phyloP scores from a whole-genome alignment of 2,329 filamentous ascomycete genomes.

The Neonectria sp. region DNA sequence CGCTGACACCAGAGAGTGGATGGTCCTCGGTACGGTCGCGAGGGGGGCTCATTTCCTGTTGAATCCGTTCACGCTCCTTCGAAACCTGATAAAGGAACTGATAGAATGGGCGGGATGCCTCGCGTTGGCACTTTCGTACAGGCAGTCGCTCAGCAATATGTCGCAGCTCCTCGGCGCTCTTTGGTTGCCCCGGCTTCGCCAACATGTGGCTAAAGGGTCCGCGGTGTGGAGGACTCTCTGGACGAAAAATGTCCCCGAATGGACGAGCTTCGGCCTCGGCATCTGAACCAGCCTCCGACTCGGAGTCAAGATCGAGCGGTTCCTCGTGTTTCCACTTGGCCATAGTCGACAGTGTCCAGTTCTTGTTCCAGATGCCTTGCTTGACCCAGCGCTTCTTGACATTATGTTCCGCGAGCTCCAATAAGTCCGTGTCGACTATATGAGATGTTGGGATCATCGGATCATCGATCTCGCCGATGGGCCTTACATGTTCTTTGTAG shows the following conservation, averaged over 20 bases:
- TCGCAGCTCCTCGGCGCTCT: too few relatives aligned
- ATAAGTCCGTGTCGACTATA: background rate
- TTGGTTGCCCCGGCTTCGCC: background rate
- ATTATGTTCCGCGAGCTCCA: background rate
- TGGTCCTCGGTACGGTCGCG: too few relatives aligned
- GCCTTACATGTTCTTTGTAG: background rate
- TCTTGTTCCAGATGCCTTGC: constrained; percentile 14
- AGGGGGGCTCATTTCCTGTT: background rate
- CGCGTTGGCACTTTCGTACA: constrained; percentile 36
- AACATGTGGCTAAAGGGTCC: background rate
- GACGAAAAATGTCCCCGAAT: too few relatives aligned
- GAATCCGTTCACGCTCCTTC: background rate
- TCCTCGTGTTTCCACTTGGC: constrained; percentile 24
- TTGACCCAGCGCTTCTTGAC: constrained; percentile 7
- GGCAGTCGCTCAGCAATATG: too few relatives aligned
- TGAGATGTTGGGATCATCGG: background rate
- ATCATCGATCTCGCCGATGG: background rate
- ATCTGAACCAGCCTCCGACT: background rate
- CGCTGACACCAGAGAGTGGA: too few relatives aligned
- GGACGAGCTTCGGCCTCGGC: too few relatives aligned
- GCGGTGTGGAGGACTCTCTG: too few relatives aligned
- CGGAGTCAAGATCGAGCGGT: background rate
- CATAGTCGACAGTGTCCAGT: background rate
- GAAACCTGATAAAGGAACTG: constrained; percentile 6
- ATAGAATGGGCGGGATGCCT: constrained; percentile 12